Evolutionary conservation across 2,329 filamentous ascomycete species (phyloP), one percentile per base, ranked within the genome.

Genomic region (Hirsutella thompsonii): DNA sequence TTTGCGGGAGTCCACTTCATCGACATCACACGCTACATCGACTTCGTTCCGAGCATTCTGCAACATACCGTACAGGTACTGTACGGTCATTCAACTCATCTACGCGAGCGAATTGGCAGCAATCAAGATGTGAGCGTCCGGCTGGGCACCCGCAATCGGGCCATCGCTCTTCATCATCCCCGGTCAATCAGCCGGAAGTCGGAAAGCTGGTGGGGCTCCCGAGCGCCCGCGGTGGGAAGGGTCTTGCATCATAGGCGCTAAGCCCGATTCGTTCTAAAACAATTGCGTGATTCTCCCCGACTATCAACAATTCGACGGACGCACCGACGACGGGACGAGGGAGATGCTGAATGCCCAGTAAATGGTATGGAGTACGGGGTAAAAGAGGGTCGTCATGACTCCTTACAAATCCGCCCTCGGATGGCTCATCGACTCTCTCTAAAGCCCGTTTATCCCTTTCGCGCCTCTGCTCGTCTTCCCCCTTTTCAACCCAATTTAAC

Each of bases 281-380:
- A 57, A 63, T 63, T 63, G 60, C 60, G 60, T 63, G 60, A 63
- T 63, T 61, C 52, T 49, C 40, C 54, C 47, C 44, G 53, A 48
- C 43, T 52, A 60, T 62, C 58, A 54, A 58, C 57, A 60, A 61
- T 57, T 59, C 50, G 32, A 16, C 32, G 32, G 32, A 34, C 36
- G 20, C 36, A 26, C 9, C 35, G 28, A 20, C 10, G 32, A 33
- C 16, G 20, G n/a, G 19, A 39, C 19, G 19, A 34, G 32, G 14
- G 16, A 34, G 16, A 16, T 18, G 14, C 14, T 18, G 14, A 34
- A 32, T 10, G 8, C 32, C 14, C 13, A 18, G 32, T 34, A 16
- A 9, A 8, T 2, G 14, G 26, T 21, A 11, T 5, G 38, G 28
- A 21, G 11, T 39, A 39, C n/a, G 13, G 11, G 8, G 10, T 13